Base-by-base conservation (phyloP, 2,329 filamentous ascomycete species). In the Ilyonectria mors-panacis region DNA sequence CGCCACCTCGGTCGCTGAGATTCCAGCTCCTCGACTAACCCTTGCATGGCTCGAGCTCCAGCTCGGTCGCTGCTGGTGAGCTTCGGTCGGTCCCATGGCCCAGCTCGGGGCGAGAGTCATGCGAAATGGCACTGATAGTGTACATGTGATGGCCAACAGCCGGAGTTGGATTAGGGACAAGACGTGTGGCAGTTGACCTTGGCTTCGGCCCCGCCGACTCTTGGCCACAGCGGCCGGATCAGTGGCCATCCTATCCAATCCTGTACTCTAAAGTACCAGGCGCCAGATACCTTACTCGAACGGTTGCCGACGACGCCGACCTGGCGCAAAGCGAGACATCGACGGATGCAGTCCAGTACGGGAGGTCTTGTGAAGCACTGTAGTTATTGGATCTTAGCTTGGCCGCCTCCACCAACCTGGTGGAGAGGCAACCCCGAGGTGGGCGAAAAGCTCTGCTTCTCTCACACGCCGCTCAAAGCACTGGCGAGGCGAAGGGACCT, bases 101-200 rank as follows among this genome's bases (percentile, higher is more conserved):
- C 67, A 73, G 63, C 56, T 67, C 58, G 66, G 71, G 69, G 66
- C 70, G 70, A 75, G 73, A 74, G 73, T 75, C 72, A 75, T 74
- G 73, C 65, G 73, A 54, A 57, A 53, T 67, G 58, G 63, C 67
- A 70, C 69, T 55, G 42, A 56, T 33, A 33, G 62, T 66, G 74
- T 73, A 76, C 74, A 76, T 74, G 72, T 76, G 73, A 76, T 76
- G 67, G 69, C 63, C 60, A 71, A 61, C 65, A 48, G 71, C 74
- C 74, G 74, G 74, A 76, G 72, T 76, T 76, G 74, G 74, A 53
- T 71, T 76, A 74, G 74, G 63, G 63, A 71, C 60, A 35, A 42
- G 64, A 66, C 66, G 68, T 67, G 75, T 76, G 75, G 75, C 75
- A 76, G 75, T 76, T 76, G 71, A 73, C 73, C 72, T 76, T 72